Evolutionary conservation across 192 early-diverging fungal genomes (phyloP).

Genomic region (Backusella westeae): DNA sequence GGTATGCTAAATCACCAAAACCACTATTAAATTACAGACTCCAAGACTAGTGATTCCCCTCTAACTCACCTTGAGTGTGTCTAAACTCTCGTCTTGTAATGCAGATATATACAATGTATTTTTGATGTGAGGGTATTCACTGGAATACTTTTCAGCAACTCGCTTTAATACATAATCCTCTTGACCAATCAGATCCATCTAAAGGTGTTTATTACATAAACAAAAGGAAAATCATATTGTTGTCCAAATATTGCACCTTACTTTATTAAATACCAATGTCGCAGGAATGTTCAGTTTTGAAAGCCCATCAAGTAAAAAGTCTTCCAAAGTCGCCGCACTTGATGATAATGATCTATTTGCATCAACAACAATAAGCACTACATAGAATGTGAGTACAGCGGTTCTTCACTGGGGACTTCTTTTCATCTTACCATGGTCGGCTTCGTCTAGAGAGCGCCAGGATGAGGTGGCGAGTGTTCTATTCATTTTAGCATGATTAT

Average conservation of each 20-base stretch:
- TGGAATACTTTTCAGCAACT: conserved; percentile 32
- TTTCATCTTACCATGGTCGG: conserved; percentile 43
- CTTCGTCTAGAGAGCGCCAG: conserved; percentile 57
- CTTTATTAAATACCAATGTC: conserved; percentile 60
- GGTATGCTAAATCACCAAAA: conserved; percentile 10
- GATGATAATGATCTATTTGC: conserved; percentile 38
- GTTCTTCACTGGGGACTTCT: too few species aligned
- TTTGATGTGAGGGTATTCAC: conserved; percentile 37
- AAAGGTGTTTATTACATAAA: not conserved
- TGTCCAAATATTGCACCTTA: conserved; percentile 6
- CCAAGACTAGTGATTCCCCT: not conserved
- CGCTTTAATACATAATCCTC: conserved; percentile 23
- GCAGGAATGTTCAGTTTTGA: conserved; percentile 41
- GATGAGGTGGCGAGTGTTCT: conserved; percentile 52
- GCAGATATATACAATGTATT: conserved; percentile 37
- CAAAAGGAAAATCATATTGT: not conserved
- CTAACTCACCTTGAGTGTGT: conserved; percentile 24
- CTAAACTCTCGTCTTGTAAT: conserved; percentile 19
- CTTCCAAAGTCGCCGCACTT: conserved; percentile 35
- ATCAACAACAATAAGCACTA: conserved; percentile 55
- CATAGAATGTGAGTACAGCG: too few species aligned
- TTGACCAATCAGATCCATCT: conserved; percentile 48
- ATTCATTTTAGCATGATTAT: conserved; percentile 43
- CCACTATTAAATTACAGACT: not conserved
- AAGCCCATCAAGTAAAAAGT: conserved; percentile 46